Conservation (phyloP, 169 alveolate species). For the Amoebophrya sp. region DNA sequence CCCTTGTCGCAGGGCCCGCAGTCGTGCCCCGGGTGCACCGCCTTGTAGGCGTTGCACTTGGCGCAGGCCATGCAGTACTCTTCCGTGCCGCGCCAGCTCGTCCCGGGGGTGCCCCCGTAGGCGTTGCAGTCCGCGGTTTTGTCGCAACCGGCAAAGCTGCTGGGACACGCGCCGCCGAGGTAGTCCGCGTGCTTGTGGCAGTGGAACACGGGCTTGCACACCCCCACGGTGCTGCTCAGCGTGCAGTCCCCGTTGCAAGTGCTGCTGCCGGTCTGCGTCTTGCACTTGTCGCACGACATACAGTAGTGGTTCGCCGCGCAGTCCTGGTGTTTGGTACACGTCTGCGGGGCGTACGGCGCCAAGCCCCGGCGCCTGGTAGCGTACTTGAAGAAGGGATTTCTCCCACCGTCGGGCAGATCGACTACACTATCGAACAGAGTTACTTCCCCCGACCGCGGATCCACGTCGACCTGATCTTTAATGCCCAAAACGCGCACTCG, state of each 20-base stretch:
- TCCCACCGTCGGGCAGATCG: too few species aligned
- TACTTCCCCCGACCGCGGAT: too few species aligned
- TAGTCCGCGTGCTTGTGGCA: not conserved
- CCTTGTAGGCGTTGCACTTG: not conserved
- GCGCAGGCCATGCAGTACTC: not conserved
- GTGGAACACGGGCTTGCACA: not conserved
- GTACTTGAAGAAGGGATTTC: too few species aligned
- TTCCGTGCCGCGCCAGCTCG: not conserved
- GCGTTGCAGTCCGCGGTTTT: not conserved
- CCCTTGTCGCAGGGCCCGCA: not conserved
- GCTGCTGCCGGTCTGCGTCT: not conserved
- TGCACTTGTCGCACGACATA: not conserved
- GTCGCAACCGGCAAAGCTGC: not conserved
- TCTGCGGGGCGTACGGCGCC: not conserved
- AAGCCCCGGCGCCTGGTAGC: too few species aligned
- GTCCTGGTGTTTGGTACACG: not conserved
- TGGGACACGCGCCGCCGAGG: not conserved
- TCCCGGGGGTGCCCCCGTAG: not conserved
- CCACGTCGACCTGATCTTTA: too few species aligned
- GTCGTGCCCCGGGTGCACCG: not conserved
- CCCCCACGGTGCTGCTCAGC: not conserved
- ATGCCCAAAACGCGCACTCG: too few species aligned
- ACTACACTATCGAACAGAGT: too few species aligned
- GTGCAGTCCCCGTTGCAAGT: not conserved
- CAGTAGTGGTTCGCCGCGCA: conserved; percentile 16